Evolutionary conservation across 164 flowering plant species (phyloP).

Genomic region (Nymphaea thermarum): DNA sequence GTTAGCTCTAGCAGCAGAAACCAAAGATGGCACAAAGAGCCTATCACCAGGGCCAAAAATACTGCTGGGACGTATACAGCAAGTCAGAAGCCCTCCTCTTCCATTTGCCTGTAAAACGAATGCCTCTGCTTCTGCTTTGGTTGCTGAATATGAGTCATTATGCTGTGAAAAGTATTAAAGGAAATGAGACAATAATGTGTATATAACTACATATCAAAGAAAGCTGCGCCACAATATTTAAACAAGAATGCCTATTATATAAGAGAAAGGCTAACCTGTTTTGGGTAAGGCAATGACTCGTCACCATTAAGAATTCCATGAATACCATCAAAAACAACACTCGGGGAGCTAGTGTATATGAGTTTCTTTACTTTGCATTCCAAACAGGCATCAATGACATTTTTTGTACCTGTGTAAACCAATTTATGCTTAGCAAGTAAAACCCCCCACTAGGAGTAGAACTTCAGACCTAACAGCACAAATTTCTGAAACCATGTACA

Average conservation of each 20-base stretch:
- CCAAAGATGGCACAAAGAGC: constrained; percentile 83
- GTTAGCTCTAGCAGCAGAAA: constrained; percentile 86
- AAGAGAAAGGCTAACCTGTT: constrained; percentile 36
- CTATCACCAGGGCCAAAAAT: constrained; percentile 98
- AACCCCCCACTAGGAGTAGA: not conserved
- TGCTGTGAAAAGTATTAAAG: constrained; percentile 35
- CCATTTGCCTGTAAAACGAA: constrained; percentile 73
- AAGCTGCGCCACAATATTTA: not conserved
- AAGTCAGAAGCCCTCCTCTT: constrained; percentile 72
- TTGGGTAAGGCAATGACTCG: constrained; percentile 72
- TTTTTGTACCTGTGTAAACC: constrained; percentile 51
- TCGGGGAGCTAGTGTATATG: constrained; percentile 88
- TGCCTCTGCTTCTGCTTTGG: constrained; percentile 93
- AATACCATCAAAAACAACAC: constrained; percentile 96
- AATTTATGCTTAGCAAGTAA: not conserved
- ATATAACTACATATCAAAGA: not conserved
- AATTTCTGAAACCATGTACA: no score
- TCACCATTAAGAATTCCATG: constrained; percentile 68
- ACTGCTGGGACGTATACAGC: constrained; percentile 94
- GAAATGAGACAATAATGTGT: not conserved
- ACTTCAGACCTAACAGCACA: not conserved
- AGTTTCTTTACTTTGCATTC: constrained; percentile 75
- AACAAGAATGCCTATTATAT: not conserved
- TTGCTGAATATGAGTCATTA: constrained; percentile 83
- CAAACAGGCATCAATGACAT: constrained; percentile 79